Evolutionary conservation across 2,329 filamentous ascomycete genomes (phyloP).

Genomic region (Graphium sp.): DNA sequence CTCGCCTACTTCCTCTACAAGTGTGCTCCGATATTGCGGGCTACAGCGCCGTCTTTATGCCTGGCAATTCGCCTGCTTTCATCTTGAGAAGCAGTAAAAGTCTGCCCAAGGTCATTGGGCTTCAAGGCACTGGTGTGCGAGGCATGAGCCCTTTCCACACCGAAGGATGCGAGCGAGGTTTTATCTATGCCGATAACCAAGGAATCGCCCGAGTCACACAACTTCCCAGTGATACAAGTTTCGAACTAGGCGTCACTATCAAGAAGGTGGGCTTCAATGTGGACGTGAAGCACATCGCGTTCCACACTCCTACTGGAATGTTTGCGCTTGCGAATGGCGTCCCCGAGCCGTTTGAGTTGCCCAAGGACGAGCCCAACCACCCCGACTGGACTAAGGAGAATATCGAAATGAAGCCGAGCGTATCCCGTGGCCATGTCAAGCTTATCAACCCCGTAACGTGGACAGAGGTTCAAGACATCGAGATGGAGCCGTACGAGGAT

Average conservation of each 20-base stretch:
- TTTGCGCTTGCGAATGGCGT: constrained; percentile 63
- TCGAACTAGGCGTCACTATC: constrained; percentile 63
- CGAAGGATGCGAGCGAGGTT: constrained; percentile 60
- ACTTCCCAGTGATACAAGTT: constrained; percentile 48
- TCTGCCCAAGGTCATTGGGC: constrained; percentile 53
- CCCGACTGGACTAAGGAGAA: constrained; percentile 66
- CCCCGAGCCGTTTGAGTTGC: constrained; percentile 59
- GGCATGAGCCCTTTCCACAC: constrained; percentile 65
- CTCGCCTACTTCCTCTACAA: constrained; percentile 34
- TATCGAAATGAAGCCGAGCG: constrained; percentile 41
- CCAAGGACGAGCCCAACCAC: constrained; percentile 73
- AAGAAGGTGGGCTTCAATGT: constrained; percentile 53
- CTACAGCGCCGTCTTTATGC: constrained; percentile 68
- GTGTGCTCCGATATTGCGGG: constrained; percentile 51
- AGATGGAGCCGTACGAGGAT: constrained; percentile 58
- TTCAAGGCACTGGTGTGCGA: constrained; percentile 52
- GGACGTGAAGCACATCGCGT: constrained; percentile 58
- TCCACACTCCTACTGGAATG: constrained; percentile 56
- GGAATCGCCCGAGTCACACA: constrained; percentile 60
- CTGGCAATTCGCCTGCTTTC: constrained; percentile 65
- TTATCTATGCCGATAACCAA: constrained; percentile 62
- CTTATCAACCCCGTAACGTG: constrained; percentile 64
- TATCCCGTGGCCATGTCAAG: constrained; percentile 57
- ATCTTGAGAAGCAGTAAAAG: constrained; percentile 70
- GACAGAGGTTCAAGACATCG: constrained; percentile 59